Evolutionary conservation across 2,329 filamentous ascomycete species (phyloP), one percentile per base, ranked within the genome.

Genomic region (Trichoderma pleuroti): DNA sequence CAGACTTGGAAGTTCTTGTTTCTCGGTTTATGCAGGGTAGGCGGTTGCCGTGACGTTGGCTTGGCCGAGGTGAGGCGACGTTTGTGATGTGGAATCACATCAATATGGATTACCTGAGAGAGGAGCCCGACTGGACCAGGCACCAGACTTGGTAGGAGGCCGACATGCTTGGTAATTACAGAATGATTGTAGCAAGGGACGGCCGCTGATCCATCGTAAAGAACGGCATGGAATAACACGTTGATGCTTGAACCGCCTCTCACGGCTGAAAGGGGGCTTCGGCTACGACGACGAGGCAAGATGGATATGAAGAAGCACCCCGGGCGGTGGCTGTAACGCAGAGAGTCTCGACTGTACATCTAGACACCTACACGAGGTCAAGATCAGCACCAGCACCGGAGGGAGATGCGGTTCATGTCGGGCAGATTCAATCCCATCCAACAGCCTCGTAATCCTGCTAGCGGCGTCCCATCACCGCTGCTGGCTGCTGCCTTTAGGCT

Each of bases 21-120:
- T 14, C 16, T 39, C n/a, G 18, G 26, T 10, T 34, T 59, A 52
- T 52, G 46, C 46, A 52, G 46, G 46, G 46, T 52, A 52, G 46
- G 42, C 42, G 6, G 46, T 52, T 52, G 46, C 21, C 39, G 39
- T 42, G n/a, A n/a, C 46, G 46, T 24, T 24, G 24, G 46, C 46
- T 52, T 52, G 46, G 46, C 46, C 46, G 34, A 62, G 36, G 59
- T 26, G 24, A 36, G 34, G 34, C 59, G 59, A 62, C 59, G 59
- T 52, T 52, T n/a, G 18, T 67, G 64, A 67, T 67, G 64, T 67
- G 52, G 64, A 67, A 67, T 67, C 64, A 67, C 52, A 24, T 12
- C n/a, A n/a, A n/a, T n/a, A n/a, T n/a, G n/a, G n/a, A 39, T 39
- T 39, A 1, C 7, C 8, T 9, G 8, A 42, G 39, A 42, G n/a